Conservation (phyloP, 2,329 filamentous ascomycete genomes). For the Curvularia sp. region DNA sequence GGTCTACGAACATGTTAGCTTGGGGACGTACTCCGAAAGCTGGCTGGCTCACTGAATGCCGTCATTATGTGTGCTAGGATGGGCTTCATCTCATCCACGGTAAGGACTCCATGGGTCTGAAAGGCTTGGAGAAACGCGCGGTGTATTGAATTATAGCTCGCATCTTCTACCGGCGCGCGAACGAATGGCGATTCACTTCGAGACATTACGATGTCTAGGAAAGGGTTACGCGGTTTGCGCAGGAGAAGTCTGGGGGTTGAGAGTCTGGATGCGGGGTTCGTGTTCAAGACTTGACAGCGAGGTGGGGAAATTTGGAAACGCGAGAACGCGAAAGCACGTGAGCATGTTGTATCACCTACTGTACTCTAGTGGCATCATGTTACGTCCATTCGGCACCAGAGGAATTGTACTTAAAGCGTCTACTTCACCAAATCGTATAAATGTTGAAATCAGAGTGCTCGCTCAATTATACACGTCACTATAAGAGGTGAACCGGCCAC, state of each 20-base stretch:
- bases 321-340: conserved; percentile 33
- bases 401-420: background rate
- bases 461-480: background rate
- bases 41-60: conserved; percentile 56
- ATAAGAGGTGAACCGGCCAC: background rate
- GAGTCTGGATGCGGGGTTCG: background rate
- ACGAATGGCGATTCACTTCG: conserved; percentile 25
- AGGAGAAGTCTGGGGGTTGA: background rate
- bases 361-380: background rate
- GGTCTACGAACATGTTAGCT: conserved; percentile 28
- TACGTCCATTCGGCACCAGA: background rate
- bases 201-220: conserved; percentile 17
- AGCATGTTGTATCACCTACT: background rate
- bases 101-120: conserved; percentile 78
- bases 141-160: conserved; percentile 63
- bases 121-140: conserved; percentile 92
- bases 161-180: conserved; percentile 20
- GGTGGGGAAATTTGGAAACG: conserved; percentile 20
- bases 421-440: background rate
- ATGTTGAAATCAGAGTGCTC: background rate
- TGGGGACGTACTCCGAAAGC: background rate
- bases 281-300: background rate
- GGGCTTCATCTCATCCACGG: conserved; percentile 73
- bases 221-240: background rate
- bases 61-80: conserved; percentile 78